These are phyloP conservation scores for Claviceps sp. DNA, from an alignment of 2,329 filamentous ascomycete genomes.

Conservation along the genomic window DNA sequence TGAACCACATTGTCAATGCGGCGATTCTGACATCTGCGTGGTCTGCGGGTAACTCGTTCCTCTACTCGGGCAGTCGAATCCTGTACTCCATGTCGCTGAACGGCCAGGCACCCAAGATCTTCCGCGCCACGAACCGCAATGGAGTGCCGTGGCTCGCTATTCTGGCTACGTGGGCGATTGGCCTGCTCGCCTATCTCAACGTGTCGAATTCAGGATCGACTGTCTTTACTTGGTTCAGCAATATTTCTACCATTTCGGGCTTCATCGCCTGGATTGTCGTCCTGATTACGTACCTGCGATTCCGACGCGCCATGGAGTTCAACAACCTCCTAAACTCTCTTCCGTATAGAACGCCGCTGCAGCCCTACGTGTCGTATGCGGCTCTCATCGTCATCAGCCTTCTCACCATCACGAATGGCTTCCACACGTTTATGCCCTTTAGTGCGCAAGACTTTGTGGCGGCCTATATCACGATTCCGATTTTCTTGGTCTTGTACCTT, in stretches of 20 bases:
- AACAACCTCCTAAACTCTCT: slow-evolving; percentile 36
- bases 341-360: slow-evolving; percentile 38
- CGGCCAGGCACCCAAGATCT: slow-evolving; percentile 50
- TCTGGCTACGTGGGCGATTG: slow-evolving; percentile 41
- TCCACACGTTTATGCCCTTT: slow-evolving; percentile 63
- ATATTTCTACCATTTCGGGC: slow-evolving; percentile 51
- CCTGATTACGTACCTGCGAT: slow-evolving; percentile 45
- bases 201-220: slow-evolving; percentile 45
- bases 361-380: slow-evolving; percentile 52
- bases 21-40: slow-evolving; percentile 54
- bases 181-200: slow-evolving; percentile 58
- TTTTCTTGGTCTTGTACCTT: slow-evolving; percentile 46
- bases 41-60: slow-evolving; percentile 47
- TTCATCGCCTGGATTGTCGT: slow-evolving; percentile 48
- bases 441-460: slow-evolving; percentile 49
- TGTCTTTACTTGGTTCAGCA: slow-evolving; percentile 61
- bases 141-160: slow-evolving; percentile 48
- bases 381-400: slow-evolving; percentile 44
- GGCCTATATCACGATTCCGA: slow-evolving; percentile 48
- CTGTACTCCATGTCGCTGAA: slow-evolving; percentile 55
- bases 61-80: slow-evolving; percentile 56
- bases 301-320: slow-evolving; percentile 40
- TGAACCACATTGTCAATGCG: slow-evolving; percentile 56
- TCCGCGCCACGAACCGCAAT: slow-evolving; percentile 43
- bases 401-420: slow-evolving; percentile 62